A percentile compares a stretch with the other conserved stretches of the same genome.
Conservation (phyloP, 2,329 filamentous ascomycete genomes). For the Nemania abortiva region DNA sequence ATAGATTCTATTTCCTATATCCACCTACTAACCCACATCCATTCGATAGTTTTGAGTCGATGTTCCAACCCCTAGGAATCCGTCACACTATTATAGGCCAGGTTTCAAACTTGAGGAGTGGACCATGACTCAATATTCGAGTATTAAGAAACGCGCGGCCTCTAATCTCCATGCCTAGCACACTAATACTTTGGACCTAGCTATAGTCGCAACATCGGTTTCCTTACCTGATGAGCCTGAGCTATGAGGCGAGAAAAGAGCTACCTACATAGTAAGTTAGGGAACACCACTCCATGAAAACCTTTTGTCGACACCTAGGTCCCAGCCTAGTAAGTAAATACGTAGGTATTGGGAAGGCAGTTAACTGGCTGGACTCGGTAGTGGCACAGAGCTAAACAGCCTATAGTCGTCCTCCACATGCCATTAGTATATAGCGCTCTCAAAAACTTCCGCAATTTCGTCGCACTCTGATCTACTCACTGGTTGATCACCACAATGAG, state of each 20-base stretch:
- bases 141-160: slow-evolving; percentile 4
- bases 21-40: background rate
- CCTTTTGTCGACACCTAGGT: background rate
- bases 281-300: background rate
- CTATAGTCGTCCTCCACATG: background rate
- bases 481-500: background rate
- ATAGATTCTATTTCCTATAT: too few relatives aligned
- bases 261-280: background rate
- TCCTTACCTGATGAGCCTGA: background rate
- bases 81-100: slow-evolving; percentile 16
- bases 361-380: background rate
- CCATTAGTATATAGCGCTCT: background rate
- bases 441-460: background rate
- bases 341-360: background rate
- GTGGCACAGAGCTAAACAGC: background rate
- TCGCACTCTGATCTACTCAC: background rate
- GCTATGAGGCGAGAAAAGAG: background rate
- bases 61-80: slow-evolving; percentile 4
- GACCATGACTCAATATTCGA: background rate
- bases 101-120: slow-evolving; percentile 3
- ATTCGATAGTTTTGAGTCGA: slow-evolving; percentile 4
- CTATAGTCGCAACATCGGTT: background rate
- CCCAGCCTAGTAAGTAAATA: background rate
- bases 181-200: background rate
- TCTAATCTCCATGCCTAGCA: background rate